Evolutionary conservation across 164 flowering plant species (phyloP).

Genomic region (Kalanchoe fedtschenkoi): DNA sequence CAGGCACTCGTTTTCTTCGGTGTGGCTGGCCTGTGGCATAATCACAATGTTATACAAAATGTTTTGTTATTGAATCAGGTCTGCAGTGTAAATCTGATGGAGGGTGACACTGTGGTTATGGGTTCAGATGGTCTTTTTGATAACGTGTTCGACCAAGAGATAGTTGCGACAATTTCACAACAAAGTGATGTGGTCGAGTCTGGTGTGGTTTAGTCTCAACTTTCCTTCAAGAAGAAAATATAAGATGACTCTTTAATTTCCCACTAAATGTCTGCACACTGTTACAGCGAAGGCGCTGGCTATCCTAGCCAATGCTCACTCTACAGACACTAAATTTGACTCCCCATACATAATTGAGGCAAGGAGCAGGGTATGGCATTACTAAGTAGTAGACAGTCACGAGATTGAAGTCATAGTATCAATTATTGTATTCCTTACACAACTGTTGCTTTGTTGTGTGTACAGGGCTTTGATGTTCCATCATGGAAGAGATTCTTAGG

Average conservation of each 20-base stretch:
- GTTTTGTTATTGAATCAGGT: conserved; percentile 31
- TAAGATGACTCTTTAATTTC: not conserved
- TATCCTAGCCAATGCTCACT: conserved; percentile 59
- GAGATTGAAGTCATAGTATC: not conserved
- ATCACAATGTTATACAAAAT: not conserved
- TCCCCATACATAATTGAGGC: conserved; percentile 84
- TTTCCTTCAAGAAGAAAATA: not conserved
- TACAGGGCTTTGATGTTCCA: conserved; percentile 72
- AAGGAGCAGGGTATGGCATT: conserved; percentile 39
- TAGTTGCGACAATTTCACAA: conserved; percentile 33
- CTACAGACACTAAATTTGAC: conserved; percentile 57
- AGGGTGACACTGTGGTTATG: conserved; percentile 72
- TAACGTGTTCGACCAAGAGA: conserved; percentile 74
- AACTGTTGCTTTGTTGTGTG: not conserved
- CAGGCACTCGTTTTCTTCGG: no score
- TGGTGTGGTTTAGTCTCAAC: conserved; percentile 31
- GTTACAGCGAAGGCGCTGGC: conserved; percentile 83
- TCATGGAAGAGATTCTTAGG: conserved; percentile 79
- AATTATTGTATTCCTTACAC: not conserved
- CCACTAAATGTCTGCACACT: conserved; percentile 3
- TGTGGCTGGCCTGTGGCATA: no score
- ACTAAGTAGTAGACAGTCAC: not conserved
- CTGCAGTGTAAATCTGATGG: conserved; percentile 39
- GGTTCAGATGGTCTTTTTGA: conserved; percentile 96
- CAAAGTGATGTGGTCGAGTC: conserved; percentile 43